Base-by-base conservation (phyloP, 108 stramenopile species). In the Skeletonema marinoi region DNA sequence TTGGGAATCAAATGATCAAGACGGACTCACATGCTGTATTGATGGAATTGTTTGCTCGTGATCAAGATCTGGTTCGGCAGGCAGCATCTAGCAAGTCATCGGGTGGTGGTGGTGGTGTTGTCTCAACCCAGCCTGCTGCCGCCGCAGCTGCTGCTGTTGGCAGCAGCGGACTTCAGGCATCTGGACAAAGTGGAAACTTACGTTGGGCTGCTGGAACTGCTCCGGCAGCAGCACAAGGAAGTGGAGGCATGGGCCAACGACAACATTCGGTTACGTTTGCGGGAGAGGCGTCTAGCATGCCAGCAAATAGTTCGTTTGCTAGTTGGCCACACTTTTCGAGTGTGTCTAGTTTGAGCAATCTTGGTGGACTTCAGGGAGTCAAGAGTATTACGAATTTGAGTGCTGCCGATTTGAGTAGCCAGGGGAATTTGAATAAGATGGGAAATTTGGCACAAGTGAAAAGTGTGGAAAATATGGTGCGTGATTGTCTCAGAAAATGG, bases 21-120 rank as follows among this genome's bases (percentile, higher is more conserved):
- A 93, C 93, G 0, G 96, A 96, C 72, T 90, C 89, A 46, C 96
- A 96, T 73, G 93, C 96, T 10, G 96, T 96, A 4, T 67, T 96
- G 35, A 96, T 96, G 96, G 96, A 96, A 75, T 80, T 96, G 30
- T 96, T 96, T 74, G 91, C 93, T 2, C 85, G 96, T 42, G 96
- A 96, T 88, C 93, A 94, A 78, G 93, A 96, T 72, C 72, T 96
- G 19, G 93, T 96, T 13, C 84, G 93, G 36, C 90, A 93, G 68
- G 95, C 93, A 17, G 84, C 90, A 0, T 50, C 66, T 7, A 36
- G 66, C 39, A 73, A 63, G 58, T 6, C 54, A 2, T 25, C 25
- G 25, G 25, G 25, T 25, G 71, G 17, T 6, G 80, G 46, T 17
- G 64, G 39, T 1, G 36, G 38, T 6, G 63, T 64, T 6, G 63